These are phyloP conservation scores for Wickerhamomyces chambardii DNA, from an alignment of 805 yeast species.

Conservation along the genomic window DNA sequence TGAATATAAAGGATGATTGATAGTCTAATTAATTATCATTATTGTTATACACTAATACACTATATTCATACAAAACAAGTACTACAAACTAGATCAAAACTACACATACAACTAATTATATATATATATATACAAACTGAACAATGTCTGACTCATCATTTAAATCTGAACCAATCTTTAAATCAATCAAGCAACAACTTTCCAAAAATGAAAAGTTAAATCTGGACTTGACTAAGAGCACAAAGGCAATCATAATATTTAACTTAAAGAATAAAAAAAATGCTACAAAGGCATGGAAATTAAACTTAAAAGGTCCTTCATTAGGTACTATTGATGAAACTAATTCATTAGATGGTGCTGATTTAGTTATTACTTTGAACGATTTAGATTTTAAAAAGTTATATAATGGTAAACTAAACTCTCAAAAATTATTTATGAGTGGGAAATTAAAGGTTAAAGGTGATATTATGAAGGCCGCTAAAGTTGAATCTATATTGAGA, in stretches of 20 bases:
- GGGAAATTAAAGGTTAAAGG: constrained; percentile 87
- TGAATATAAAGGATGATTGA: too few relatives aligned
- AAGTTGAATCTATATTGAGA: constrained; percentile 62
- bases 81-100: too few relatives aligned
- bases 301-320: constrained; percentile 58
- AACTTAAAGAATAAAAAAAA: constrained; percentile 57
- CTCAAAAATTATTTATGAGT: constrained; percentile 76
- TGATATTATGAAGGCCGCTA: constrained; percentile 84
- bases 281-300: constrained; percentile 49
- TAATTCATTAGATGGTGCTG: constrained; percentile 34
- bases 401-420: constrained; percentile 71
- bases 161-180: constrained; percentile 16
- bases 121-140: neutral
- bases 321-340: constrained; percentile 32
- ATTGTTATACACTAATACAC: too few relatives aligned
- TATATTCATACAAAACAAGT: too few relatives aligned
- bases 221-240: constrained; percentile 19
- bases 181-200: constrained; percentile 12
- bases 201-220: constrained; percentile 7
- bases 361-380: constrained; percentile 53
- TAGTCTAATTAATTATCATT: too few relatives aligned
- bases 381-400: constrained; percentile 68
- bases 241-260: constrained; percentile 57
- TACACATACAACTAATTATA: too few relatives aligned
- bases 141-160: constrained; percentile 5